Evolutionary conservation across 257 asterid species (phyloP).

Genomic region (Solanum tarapatanum): DNA sequence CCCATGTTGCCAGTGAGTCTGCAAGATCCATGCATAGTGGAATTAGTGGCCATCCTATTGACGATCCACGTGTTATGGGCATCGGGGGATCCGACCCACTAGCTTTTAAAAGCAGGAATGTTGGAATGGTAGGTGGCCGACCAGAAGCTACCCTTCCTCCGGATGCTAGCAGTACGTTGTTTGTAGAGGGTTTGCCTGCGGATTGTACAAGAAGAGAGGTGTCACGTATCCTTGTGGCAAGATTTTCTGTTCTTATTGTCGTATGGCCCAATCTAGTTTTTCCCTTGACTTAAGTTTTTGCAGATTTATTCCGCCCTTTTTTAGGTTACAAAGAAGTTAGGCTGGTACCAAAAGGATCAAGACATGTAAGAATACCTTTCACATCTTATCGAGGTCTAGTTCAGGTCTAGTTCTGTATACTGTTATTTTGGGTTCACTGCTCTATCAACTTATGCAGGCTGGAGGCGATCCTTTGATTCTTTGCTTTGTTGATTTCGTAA

Average conservation of each 20-base stretch:
- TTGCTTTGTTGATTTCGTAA: constrained; percentile 71
- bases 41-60: constrained; percentile 31
- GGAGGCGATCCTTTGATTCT: constrained; percentile 67
- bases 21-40: constrained; percentile 46
- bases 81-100: constrained; percentile 35
- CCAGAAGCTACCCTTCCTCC: constrained; percentile 69
- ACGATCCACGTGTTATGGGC: constrained; percentile 43
- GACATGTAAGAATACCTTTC: constrained; percentile 40
- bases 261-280: constrained; percentile 5
- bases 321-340: constrained; percentile 77
- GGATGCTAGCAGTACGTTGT: constrained; percentile 77
- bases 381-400: neutral
- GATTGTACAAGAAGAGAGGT: constrained; percentile 78
- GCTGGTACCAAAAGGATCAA: constrained; percentile 61
- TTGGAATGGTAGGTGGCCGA: constrained; percentile 30
- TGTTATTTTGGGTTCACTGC: neutral
- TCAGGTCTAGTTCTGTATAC: neutral
- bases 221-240: constrained; percentile 58
- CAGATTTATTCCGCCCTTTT: constrained; percentile 89
- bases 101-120: constrained; percentile 29
- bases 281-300: constrained; percentile 37
- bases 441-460: constrained; percentile 30
- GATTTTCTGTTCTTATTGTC: neutral
- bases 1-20: constrained; percentile 35
- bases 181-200: constrained; percentile 41